Percentiles rank a stretch among this genome's conserved stretches.
Evolutionary conservation across 2,329 filamentous ascomycete genomes (phyloP).

Genomic region (Fusarium denticulatum): DNA sequence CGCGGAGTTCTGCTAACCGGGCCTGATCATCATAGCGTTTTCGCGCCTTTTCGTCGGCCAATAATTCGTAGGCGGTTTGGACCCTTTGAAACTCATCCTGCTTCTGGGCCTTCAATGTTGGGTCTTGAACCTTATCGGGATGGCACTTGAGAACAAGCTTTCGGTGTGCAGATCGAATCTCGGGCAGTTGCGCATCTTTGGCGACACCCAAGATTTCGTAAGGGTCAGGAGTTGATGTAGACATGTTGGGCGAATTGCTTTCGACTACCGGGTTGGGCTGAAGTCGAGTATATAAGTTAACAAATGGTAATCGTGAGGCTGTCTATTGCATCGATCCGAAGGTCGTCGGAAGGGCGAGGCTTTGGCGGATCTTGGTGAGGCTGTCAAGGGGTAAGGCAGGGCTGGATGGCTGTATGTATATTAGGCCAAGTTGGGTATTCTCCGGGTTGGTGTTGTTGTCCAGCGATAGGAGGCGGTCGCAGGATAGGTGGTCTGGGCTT

Average conservation of each 20-base stretch:
- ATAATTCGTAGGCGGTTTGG: conserved; percentile 90
- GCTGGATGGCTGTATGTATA: conserved; percentile 38
- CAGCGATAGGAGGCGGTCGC: conserved; percentile 24
- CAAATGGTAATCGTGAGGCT: conserved; percentile 15
- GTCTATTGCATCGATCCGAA: conserved; percentile 42
- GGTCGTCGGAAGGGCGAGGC: conserved; percentile 37
- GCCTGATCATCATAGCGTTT: conserved; percentile 81
- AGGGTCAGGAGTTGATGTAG: conserved; percentile 73
- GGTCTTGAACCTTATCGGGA: conserved; percentile 89
- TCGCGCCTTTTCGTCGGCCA: conserved; percentile 80
- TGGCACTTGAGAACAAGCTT: conserved; percentile 90
- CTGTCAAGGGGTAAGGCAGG: conserved; percentile 34
- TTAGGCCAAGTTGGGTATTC: conserved; percentile 35
- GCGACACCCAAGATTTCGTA: conserved; percentile 80
- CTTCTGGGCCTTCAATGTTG: conserved; percentile 78
- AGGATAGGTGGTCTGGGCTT: conserved; percentile 41
- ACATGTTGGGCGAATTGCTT: conserved; percentile 50
- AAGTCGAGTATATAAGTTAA: conserved; percentile 31
- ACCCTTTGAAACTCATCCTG: conserved; percentile 91
- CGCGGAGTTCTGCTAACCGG: conserved; percentile 72
- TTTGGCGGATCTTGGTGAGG: conserved; percentile 33
- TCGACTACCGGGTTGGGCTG: conserved; percentile 19
- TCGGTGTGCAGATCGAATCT: conserved; percentile 82
- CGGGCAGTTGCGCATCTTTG: conserved; percentile 73
- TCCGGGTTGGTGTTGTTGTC: conserved; percentile 30